These are phyloP conservation scores for Brettanomyces custersianus DNA, from an alignment of 805 yeast species.

Conservation along the genomic window DNA sequence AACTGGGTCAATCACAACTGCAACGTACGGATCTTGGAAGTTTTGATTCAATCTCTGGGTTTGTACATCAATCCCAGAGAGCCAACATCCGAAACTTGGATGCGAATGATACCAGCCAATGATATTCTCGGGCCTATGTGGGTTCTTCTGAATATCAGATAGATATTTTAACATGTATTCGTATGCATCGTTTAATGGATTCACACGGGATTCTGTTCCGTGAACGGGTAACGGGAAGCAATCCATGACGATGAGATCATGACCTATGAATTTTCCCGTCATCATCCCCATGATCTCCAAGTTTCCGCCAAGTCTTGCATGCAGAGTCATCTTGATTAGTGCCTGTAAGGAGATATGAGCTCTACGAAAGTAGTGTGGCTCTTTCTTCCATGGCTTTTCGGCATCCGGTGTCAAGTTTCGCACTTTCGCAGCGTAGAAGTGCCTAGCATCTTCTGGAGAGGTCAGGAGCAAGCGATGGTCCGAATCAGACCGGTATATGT, in stretches of 20 bases:
- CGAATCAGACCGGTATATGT: too few relatives aligned
- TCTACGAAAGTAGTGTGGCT: constrained; percentile 52
- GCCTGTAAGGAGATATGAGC: constrained; percentile 66
- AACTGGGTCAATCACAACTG: constrained; percentile 80
- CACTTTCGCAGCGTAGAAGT: background rate
- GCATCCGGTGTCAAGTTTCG: background rate
- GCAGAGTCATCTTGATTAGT: constrained; percentile 63
- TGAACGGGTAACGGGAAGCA: constrained; percentile 85
- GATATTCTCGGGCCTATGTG: constrained; percentile 50
- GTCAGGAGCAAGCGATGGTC: too few relatives aligned
- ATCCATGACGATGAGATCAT: constrained; percentile 63
- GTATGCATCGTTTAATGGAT: constrained; percentile 88
- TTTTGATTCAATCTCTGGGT: constrained; percentile 81
- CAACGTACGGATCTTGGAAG: constrained; percentile 87
- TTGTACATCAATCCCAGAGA: constrained; percentile 85
- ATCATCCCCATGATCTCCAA: constrained; percentile 95
- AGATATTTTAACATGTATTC: constrained; percentile 89
- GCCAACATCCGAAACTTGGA: constrained; percentile 97
- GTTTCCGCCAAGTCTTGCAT: constrained; percentile 76
- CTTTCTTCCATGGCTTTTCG: constrained; percentile 45
- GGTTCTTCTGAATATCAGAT: constrained; percentile 41
- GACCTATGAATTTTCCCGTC: constrained; percentile 55
- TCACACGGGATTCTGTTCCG: constrained; percentile 93
- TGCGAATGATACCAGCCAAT: constrained; percentile 98
- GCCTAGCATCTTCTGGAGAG: too few relatives aligned